These are phyloP conservation scores for Sarocladium oryzae DNA, from an alignment of 2,329 filamentous ascomycete species.

Conservation along the genomic window DNA sequence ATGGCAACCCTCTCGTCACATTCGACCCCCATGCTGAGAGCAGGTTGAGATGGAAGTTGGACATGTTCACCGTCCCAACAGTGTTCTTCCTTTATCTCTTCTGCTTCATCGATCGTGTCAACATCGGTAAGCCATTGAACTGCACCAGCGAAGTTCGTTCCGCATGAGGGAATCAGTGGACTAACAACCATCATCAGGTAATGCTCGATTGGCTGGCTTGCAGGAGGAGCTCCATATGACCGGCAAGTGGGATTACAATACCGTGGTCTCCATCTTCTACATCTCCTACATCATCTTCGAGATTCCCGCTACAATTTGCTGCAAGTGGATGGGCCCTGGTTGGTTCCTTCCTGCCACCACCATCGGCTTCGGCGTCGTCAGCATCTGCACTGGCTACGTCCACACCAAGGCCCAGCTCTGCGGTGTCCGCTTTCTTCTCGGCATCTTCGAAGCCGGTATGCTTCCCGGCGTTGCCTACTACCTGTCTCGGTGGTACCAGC, in stretches of 20 bases:
- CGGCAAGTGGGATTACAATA: slow-evolving; percentile 60
- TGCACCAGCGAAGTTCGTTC: neutral
- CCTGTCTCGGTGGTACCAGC: slow-evolving; percentile 64
- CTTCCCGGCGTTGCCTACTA: slow-evolving; percentile 71
- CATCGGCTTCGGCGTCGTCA: slow-evolving; percentile 50
- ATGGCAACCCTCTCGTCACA: slow-evolving; percentile 42
- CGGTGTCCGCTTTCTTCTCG: slow-evolving; percentile 61
- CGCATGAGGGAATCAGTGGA: neutral
- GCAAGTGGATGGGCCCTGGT: slow-evolving; percentile 66
- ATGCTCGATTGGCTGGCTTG: slow-evolving; percentile 59
- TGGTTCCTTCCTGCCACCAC: slow-evolving; percentile 62
- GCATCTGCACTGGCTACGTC: slow-evolving; percentile 59
- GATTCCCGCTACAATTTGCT: slow-evolving; percentile 62
- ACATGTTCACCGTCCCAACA: slow-evolving; percentile 56
- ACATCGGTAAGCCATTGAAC: slow-evolving; percentile 50
- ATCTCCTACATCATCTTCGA: slow-evolving; percentile 68
- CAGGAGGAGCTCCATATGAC: slow-evolving; percentile 53
- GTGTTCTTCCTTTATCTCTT: slow-evolving; percentile 52
- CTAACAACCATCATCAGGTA: slow-evolving; percentile 41
- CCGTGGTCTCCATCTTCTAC: slow-evolving; percentile 62
- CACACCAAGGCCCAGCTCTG: slow-evolving; percentile 42
- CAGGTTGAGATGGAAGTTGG: slow-evolving; percentile 54
- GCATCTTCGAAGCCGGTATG: slow-evolving; percentile 67
- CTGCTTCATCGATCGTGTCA: slow-evolving; percentile 57
- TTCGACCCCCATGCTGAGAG: slow-evolving; percentile 52